Evolutionary conservation across 306 rosid species (phyloP), one percentile per base, ranked within the genome.

Genomic region (Lathyrus tuberosus): DNA sequence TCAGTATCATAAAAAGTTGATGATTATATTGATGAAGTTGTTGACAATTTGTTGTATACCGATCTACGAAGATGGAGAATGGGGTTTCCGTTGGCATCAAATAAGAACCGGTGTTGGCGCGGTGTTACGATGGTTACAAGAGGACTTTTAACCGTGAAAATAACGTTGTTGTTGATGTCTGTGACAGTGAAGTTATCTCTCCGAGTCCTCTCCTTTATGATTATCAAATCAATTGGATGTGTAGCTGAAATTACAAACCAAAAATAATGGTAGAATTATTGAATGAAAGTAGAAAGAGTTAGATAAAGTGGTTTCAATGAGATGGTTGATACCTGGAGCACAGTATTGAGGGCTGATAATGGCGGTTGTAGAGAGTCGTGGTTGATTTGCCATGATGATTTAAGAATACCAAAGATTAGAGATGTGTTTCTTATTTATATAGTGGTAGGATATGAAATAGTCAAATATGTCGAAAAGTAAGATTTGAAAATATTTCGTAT

Each of bases 101-200:
- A 56, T 5, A 88, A 33, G 10, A 71, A 65, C 1, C 75, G 86
- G 33, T 75, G 84, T 15, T 64, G 58, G 17, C 59, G 79, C 1
- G 71, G 41, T n/a, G 40, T 76, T 5, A 69, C 8, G 3, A 76
- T 5, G 10, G 24, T 44, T 2, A 48, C 17, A 1, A 51, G 7
- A 35, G 70, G 17, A 10, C 79, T 82, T 28, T 71, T 67, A 8
- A 86, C 73, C 2, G 75, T 78, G 62, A 86, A 74, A 40, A 85
- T 24, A 3, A 79, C 11, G 74, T 68, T 84, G 14, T 76, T 81
- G 20, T 80, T 84, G 5, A 65, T 24, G 52, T 85, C 91, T 1
- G 77, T 76, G 49, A 88, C 73, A 1, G 65, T 70, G 78, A 84
- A 86, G 47, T 74, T 78, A 6, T 75, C 81, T 8, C 65, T 63